Evolutionary conservation across 208 protist species (phyloP).

Genomic region (Trypanosoma theileri): DNA sequence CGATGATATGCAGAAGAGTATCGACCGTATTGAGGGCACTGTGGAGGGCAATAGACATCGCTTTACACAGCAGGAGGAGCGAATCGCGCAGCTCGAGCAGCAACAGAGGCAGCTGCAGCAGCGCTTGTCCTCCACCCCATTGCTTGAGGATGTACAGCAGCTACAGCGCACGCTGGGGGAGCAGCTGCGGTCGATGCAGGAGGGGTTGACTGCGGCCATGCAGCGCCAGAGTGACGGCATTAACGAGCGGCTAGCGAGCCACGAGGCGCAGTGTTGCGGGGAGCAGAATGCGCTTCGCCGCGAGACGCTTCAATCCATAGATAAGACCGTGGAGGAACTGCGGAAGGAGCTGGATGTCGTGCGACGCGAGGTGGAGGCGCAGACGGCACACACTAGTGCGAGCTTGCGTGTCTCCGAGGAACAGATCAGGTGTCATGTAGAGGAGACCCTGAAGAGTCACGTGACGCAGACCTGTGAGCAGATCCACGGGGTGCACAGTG

Average conservation of each 20-base stretch:
- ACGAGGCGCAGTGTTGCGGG: background rate
- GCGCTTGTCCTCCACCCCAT: background rate
- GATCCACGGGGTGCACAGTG: constrained; percentile 4
- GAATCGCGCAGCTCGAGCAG: constrained; percentile 20
- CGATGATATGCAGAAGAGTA: constrained; percentile 17
- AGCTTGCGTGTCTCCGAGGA: background rate
- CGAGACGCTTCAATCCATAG: constrained; percentile 3
- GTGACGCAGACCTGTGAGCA: constrained; percentile 9
- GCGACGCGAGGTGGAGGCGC: background rate
- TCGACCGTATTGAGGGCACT: constrained; percentile 19
- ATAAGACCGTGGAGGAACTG: background rate
- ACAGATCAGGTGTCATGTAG: background rate
- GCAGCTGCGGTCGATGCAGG: background rate
- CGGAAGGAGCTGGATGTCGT: constrained; percentile 1
- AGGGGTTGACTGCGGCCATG: background rate
- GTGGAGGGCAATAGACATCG: constrained; percentile 20
- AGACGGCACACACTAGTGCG: background rate
- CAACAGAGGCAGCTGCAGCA: constrained; percentile 23
- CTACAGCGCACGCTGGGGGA: background rate
- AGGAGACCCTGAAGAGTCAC: constrained; percentile 6
- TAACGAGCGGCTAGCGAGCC: background rate
- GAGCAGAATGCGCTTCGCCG: background rate
- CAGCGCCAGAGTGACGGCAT: background rate
- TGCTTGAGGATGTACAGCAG: background rate
- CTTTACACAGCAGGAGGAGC: constrained; percentile 18